Evolutionary conservation across 2,329 filamentous ascomycete genomes (phyloP).

Genomic region (Juglanconis oblonga): DNA sequence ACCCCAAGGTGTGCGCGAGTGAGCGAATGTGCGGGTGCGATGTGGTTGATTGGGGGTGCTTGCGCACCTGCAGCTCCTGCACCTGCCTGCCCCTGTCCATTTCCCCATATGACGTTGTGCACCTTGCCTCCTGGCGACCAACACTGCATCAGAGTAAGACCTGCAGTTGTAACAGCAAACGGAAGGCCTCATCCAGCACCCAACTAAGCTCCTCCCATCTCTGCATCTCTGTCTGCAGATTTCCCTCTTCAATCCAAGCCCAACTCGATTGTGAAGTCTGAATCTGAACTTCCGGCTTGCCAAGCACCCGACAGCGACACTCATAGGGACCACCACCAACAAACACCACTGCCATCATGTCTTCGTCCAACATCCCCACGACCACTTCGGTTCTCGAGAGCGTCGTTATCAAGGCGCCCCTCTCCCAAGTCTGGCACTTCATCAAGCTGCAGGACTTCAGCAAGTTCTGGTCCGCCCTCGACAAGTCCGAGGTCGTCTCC

Average conservation of each 20-base stretch:
- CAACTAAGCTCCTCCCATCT: background rate
- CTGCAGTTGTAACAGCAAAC: background rate
- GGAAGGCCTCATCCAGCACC: background rate
- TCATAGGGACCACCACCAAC: background rate
- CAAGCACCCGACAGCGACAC: background rate
- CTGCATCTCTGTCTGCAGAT: background rate
- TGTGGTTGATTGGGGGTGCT: background rate
- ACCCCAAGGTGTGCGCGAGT: slow-evolving; percentile 5
- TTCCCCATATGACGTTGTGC: slow-evolving; percentile 7
- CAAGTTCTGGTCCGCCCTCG: slow-evolving; percentile 64
- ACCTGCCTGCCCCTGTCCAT: background rate
- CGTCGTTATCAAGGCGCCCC: slow-evolving; percentile 64
- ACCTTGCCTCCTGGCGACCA: background rate
- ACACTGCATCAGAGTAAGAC: background rate
- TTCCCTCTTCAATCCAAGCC: background rate
- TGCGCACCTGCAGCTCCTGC: background rate
- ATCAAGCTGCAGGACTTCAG: slow-evolving; percentile 71
- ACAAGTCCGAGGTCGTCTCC: slow-evolving; percentile 56
- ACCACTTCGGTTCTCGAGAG: slow-evolving; percentile 65
- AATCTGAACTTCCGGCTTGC: no score
- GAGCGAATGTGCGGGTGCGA: background rate
- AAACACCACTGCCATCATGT: background rate
- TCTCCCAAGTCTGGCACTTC: slow-evolving; percentile 68
- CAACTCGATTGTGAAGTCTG: background rate
- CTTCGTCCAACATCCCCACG: slow-evolving; percentile 51